Evolutionary conservation across 441 rosid species (phyloP).

Genomic region (Erysimum pusillum): DNA sequence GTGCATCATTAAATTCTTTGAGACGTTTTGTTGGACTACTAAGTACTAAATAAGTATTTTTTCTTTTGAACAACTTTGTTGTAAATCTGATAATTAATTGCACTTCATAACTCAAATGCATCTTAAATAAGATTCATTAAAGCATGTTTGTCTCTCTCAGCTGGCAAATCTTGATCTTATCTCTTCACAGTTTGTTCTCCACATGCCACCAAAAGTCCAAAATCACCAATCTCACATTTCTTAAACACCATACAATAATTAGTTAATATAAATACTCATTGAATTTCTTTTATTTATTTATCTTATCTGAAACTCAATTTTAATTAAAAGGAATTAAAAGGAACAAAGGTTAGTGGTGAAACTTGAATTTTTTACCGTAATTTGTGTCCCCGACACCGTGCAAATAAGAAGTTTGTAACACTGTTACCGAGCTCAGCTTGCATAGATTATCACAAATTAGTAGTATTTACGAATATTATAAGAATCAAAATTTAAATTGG

Average conservation of each 20-base stretch:
- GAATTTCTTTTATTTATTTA: neutral
- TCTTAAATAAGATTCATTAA: conserved; percentile 50
- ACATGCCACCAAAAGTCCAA: conserved; percentile 33
- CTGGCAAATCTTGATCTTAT: conserved; percentile 49
- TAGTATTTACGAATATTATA: conserved; percentile 23
- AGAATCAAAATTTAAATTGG: conserved; percentile 34
- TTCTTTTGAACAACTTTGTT: neutral
- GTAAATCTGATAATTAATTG: conserved; percentile 5
- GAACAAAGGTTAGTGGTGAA: conserved; percentile 35
- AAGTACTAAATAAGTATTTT: neutral
- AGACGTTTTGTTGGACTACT: conserved; percentile 2
- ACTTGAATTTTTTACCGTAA: conserved; percentile 43
- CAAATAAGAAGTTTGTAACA: conserved; percentile 46
- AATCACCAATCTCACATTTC: conserved; percentile 24
- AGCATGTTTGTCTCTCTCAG: conserved; percentile 71
- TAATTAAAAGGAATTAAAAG: too few relatives aligned
- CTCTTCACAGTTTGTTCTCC: conserved; percentile 36
- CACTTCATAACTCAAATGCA: conserved; percentile 39
- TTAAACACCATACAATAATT: neutral
- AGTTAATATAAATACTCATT: neutral
- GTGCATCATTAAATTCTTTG: conserved; percentile 36
- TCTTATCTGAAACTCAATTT: neutral
- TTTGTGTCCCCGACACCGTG: conserved; percentile 53
- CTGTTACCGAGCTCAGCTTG: conserved; percentile 38
- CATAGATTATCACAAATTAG: conserved; percentile 29